Percentiles rank a stretch among this genome's conserved stretches.
Evolutionary conservation across 345 rosid genomes (phyloP).

Genomic region (Gossypium sturtianum): DNA sequence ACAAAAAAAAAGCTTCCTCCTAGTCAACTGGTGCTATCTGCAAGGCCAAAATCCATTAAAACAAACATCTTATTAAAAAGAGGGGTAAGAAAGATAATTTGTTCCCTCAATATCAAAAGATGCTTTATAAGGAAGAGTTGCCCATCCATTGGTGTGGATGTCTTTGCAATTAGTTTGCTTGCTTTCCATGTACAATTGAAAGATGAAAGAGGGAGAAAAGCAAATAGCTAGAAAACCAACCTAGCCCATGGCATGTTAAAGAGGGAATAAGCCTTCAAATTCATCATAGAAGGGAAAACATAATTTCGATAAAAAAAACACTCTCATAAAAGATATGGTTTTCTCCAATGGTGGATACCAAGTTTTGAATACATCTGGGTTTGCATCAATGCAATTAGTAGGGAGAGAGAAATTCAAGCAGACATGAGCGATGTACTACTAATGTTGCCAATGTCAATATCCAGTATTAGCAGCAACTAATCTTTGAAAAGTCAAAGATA

Average conservation of each 20-base stretch:
- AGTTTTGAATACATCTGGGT: constrained; percentile 57
- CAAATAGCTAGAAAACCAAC: background rate
- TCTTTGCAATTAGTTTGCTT: too few relatives aligned
- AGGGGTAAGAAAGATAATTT: constrained; percentile 39
- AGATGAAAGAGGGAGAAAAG: background rate
- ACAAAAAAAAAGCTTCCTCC: background rate
- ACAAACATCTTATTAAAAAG: constrained; percentile 6
- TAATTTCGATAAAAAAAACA: background rate
- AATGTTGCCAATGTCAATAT: background rate
- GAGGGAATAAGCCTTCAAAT: background rate
- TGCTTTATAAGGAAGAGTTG: constrained; percentile 93
- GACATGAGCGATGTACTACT: background rate
- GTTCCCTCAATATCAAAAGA: constrained; percentile 87
- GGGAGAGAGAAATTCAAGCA: background rate
- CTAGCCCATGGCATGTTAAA: background rate
- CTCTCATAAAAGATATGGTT: constrained; percentile 44
- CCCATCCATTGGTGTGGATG: constrained; percentile 79
- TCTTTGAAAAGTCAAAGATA: too few relatives aligned
- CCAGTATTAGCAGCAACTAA: too few relatives aligned
- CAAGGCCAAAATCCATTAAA: constrained; percentile 15
- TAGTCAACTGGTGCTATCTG: constrained; percentile 96
- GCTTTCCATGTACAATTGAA: too few relatives aligned
- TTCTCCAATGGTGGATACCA: constrained; percentile 98
- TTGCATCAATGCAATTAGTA: constrained; percentile 22
- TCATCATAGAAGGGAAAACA: background rate